These are phyloP conservation scores for Penicillium daleae DNA, from an alignment of 495 filamentous ascomycete genomes.

Conservation along the genomic window DNA sequence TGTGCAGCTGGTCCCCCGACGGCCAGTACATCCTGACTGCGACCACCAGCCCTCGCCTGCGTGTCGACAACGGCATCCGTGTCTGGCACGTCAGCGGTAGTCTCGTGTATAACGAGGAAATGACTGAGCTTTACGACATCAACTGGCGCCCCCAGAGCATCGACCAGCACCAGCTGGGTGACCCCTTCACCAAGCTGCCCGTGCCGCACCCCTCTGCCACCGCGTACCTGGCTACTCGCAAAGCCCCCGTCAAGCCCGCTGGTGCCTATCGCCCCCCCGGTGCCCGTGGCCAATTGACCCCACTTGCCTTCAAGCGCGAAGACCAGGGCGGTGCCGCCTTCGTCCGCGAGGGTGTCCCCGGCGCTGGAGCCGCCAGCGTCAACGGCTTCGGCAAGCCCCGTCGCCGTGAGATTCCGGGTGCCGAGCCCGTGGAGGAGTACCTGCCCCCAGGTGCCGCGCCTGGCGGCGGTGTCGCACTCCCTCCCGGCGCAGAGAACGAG, in stretches of 20 bases:
- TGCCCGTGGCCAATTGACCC: slow-evolving; percentile 84
- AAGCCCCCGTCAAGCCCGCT: slow-evolving; percentile 91
- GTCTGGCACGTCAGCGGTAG: slow-evolving; percentile 92
- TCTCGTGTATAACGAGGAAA: slow-evolving; percentile 92
- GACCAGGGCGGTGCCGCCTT: slow-evolving; percentile 95
- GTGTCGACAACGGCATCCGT: slow-evolving; percentile 95
- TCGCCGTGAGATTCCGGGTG: slow-evolving; percentile 77
- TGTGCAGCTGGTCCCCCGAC: slow-evolving; percentile 96
- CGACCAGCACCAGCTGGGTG: slow-evolving; percentile 61
- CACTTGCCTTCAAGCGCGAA: slow-evolving; percentile 94
- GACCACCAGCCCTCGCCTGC: slow-evolving; percentile 89
- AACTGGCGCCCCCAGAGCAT: slow-evolving; percentile 79
- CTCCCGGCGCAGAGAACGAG: slow-evolving; percentile 59
- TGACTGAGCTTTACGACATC: slow-evolving; percentile 92
- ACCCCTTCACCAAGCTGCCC: slow-evolving; percentile 78
- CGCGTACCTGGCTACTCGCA: slow-evolving; percentile 79
- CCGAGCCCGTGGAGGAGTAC: slow-evolving; percentile 63
- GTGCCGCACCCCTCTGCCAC: slow-evolving; percentile 82
- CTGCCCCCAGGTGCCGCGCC: slow-evolving; percentile 69
- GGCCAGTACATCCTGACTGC: slow-evolving; percentile 94
- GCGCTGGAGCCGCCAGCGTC: slow-evolving; percentile 57
- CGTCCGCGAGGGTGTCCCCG: slow-evolving; percentile 73
- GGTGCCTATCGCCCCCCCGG: slow-evolving; percentile 97
- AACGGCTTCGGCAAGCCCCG: slow-evolving; percentile 81
- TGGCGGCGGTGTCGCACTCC: slow-evolving; percentile 69